phyloP scores from a whole-genome alignment of 306 rosid species.

The Cicer arietinum region DNA sequence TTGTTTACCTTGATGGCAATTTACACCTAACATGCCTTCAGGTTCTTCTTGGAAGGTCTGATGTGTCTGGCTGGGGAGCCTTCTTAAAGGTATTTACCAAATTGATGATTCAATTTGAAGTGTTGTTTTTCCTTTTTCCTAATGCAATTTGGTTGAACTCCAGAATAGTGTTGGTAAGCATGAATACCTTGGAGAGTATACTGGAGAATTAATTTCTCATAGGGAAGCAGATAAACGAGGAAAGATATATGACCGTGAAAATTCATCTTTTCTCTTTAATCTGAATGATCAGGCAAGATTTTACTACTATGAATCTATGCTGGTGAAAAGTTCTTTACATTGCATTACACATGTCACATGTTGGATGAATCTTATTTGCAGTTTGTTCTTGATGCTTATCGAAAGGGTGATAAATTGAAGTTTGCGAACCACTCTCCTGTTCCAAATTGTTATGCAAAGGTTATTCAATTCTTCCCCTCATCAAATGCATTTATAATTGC shows the following conservation, averaged over 20 bases:
- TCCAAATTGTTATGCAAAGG: constrained; percentile 99
- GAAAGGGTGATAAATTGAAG: constrained; percentile 97
- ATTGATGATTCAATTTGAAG: constrained; percentile 21
- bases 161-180: constrained; percentile 98
- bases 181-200: constrained; percentile 99
- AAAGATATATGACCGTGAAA: constrained; percentile 98
- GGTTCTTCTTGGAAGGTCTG: constrained; percentile 98
- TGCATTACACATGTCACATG: not conserved
- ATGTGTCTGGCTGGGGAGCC: constrained; percentile 99
- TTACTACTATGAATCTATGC: not conserved
- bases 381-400: constrained; percentile 98
- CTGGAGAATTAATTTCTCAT: constrained; percentile 96
- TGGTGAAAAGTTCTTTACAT: not conserved
- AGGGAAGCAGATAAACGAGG: constrained; percentile 99
- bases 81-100: constrained; percentile 75
- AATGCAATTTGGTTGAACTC: constrained; percentile 45
- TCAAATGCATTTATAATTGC: not conserved
- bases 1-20: constrained; percentile 21
- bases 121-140: constrained; percentile 40
- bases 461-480: constrained; percentile 47
- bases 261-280: constrained; percentile 97
- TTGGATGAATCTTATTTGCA: constrained; percentile 48
- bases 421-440: constrained; percentile 98
- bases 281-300: constrained; percentile 92
- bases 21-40: constrained; percentile 45